These are phyloP conservation scores for Trebouxia sp. DNA, from an alignment of 139 green algal genomes.

Conservation along the genomic window DNA sequence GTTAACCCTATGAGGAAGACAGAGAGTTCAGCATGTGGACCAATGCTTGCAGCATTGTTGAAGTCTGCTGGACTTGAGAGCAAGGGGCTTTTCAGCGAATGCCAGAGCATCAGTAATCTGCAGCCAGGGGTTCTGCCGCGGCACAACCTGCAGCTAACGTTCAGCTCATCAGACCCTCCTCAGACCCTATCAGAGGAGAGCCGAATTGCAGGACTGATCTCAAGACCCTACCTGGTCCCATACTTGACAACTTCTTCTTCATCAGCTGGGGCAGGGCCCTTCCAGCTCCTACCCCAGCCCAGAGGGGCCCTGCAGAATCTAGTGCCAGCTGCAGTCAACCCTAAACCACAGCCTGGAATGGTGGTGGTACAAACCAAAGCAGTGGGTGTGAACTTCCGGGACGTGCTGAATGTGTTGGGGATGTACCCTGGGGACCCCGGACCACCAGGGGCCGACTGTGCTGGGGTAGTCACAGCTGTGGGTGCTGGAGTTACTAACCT, in stretches of 20 bases:
- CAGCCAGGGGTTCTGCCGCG: background rate
- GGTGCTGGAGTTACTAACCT: conserved; percentile 26
- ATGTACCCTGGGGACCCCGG: conserved; percentile 67
- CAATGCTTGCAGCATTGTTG: background rate
- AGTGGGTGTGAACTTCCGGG: conserved; percentile 69
- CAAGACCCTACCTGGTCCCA: background rate
- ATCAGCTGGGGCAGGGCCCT: background rate
- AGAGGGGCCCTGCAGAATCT: conserved; percentile 64
- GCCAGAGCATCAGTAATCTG: background rate
- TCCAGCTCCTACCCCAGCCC: conserved; percentile 45
- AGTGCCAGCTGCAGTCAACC: conserved; percentile 20
- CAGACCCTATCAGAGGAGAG: background rate
- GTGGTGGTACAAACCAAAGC: conserved; percentile 36
- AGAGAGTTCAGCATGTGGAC: background rate
- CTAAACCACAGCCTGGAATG: background rate
- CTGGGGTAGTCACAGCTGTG: conserved; percentile 50
- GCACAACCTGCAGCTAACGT: background rate
- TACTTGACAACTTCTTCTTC: background rate
- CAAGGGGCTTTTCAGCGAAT: conserved; percentile 2
- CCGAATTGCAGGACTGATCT: background rate
- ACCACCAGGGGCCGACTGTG: conserved; percentile 59
- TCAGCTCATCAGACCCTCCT: background rate
- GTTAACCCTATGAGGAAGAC: no score
- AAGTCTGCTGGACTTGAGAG: conserved; percentile 19
- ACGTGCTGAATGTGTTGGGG: conserved; percentile 69